Conservation (phyloP, 257 asterid species). For the Echites panduratus region DNA sequence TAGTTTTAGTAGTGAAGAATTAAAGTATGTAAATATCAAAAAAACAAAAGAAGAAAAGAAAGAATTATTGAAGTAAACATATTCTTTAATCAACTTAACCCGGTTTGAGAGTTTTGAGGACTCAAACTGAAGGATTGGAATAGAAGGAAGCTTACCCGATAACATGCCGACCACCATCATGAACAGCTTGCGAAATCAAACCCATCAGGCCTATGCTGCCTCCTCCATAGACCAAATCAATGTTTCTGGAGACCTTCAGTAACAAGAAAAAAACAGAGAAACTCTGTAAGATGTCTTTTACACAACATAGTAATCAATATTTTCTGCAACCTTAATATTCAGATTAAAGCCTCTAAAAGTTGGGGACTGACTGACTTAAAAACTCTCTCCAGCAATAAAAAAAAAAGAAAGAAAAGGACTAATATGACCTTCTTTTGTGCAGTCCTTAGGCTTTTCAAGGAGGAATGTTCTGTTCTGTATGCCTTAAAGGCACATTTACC, state of each 20-base stretch:
- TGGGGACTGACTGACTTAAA: neutral
- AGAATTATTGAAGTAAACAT: neutral
- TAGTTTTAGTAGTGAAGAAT: conserved; percentile 28
- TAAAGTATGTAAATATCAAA: conserved; percentile 7
- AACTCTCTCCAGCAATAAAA: neutral
- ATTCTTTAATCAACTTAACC: conserved; percentile 1
- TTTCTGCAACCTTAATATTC: neutral
- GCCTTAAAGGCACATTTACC: conserved; percentile 10
- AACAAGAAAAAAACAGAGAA: conserved; percentile 1
- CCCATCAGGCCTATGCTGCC: conserved; percentile 99
- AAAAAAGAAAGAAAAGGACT: neutral
- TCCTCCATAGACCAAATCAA: conserved; percentile 97
- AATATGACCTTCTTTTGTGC: neutral
- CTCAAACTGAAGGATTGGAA: conserved; percentile 12
- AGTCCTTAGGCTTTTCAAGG: conserved; percentile 1
- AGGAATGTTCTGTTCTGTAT: neutral
- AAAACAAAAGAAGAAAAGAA: neutral
- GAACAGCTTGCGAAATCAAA: conserved; percentile 89
- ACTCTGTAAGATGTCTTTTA: neutral
- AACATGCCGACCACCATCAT: conserved; percentile 89
- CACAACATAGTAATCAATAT: neutral
- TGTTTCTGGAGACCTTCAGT: conserved; percentile 66
- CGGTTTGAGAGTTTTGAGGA: conserved; percentile 23
- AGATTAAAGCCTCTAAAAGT: neutral
- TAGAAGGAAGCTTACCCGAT: conserved; percentile 52